Evolutionary conservation across 176 grass and related monocot species (phyloP).

Genomic region (Chrysopogon serrulatus): DNA sequence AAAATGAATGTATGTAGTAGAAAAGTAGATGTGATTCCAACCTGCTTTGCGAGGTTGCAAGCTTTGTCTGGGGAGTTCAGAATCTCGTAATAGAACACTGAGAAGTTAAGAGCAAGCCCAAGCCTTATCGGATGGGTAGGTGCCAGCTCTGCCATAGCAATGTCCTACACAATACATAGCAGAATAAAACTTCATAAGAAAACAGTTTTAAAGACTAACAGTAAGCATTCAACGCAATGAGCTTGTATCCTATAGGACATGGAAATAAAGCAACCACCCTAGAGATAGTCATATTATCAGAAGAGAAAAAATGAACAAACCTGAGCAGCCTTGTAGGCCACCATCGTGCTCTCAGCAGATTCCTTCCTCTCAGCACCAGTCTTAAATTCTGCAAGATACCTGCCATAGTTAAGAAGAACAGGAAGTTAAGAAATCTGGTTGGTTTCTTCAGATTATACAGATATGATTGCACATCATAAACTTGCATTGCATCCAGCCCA

Average conservation of each 20-base stretch:
- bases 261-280: neutral
- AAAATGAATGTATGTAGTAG: neutral
- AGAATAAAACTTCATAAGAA: neutral
- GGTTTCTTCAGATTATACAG: neutral
- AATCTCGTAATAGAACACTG: slow-evolving; percentile 93
- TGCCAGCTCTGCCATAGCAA: slow-evolving; percentile 70
- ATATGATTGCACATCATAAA: neutral
- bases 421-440: neutral
- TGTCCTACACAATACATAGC: slow-evolving; percentile 47
- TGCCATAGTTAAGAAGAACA: neutral
- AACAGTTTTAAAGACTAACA: neutral
- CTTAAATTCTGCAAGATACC: slow-evolving; percentile 92
- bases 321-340: slow-evolving; percentile 80
- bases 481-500: neutral
- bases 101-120: slow-evolving; percentile 86
- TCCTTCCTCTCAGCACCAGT: slow-evolving; percentile 67
- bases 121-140: slow-evolving; percentile 89
- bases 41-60: slow-evolving; percentile 88
- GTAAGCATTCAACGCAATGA: neutral
- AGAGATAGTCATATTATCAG: neutral
- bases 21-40: slow-evolving; percentile 19
- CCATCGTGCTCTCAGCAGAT: slow-evolving; percentile 72
- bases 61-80: slow-evolving; percentile 85
- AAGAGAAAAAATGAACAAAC: slow-evolving; percentile 31
- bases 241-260: neutral